A percentile compares a stretch with the other conserved stretches of the same genome.
Evolutionary conservation across 2,329 filamentous ascomycete species (phyloP).

Genomic region (Pyrenochaeta sp.): DNA sequence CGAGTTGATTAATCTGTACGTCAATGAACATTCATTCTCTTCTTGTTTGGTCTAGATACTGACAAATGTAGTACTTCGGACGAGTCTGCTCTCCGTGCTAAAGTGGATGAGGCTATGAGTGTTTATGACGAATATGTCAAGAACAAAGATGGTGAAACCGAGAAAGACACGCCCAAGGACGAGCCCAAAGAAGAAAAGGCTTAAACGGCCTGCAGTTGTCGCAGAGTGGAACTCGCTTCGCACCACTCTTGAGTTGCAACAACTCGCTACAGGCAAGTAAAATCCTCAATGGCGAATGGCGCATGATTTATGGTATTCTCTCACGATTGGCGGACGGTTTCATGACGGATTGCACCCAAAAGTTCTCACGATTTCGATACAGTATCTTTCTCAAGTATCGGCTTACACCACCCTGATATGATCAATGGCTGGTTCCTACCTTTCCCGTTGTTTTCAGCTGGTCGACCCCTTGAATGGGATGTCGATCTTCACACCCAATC

Average conservation of each 20-base stretch:
- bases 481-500: slow-evolving; percentile 22
- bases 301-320: slow-evolving; percentile 41
- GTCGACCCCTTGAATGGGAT: slow-evolving; percentile 44
- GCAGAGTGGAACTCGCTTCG: slow-evolving; percentile 40
- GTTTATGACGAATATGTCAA: slow-evolving; percentile 99
- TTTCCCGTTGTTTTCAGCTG: slow-evolving; percentile 19
- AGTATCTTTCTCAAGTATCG: slow-evolving; percentile 20
- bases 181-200: slow-evolving; percentile 58
- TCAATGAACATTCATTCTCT: slow-evolving; percentile 48
- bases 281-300: slow-evolving; percentile 47
- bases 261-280: slow-evolving; percentile 38
- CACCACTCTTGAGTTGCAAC: slow-evolving; percentile 36
- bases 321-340: slow-evolving; percentile 41
- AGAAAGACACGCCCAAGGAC: slow-evolving; percentile 52
- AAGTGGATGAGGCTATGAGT: slow-evolving; percentile 96
- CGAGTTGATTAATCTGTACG: slow-evolving; percentile 95
- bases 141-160: slow-evolving; percentile 66
- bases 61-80: slow-evolving; percentile 77
- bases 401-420: slow-evolving; percentile 17
- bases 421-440: slow-evolving; percentile 24
- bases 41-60: slow-evolving; percentile 27
- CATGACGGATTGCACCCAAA: slow-evolving; percentile 46
- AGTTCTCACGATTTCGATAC: slow-evolving; percentile 42
- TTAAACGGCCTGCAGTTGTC: slow-evolving; percentile 44
- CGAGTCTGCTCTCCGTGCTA: slow-evolving; percentile 85